Percentiles rank a stretch among this genome's conserved stretches.
Conservation (phyloP, 345 rosid genomes). For the Populus euphratica region DNA sequence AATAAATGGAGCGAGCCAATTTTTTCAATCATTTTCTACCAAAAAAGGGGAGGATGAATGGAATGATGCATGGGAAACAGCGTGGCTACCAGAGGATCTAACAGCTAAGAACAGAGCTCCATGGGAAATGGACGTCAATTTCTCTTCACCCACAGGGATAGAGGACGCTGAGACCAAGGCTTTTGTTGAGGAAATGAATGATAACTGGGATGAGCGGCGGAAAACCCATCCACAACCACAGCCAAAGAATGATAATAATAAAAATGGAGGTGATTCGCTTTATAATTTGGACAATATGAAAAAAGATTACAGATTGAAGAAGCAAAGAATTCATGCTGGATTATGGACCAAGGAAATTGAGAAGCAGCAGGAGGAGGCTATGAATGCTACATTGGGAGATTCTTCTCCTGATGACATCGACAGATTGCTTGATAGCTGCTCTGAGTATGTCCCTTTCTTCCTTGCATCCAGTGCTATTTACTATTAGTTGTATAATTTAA, state of each 20-base stretch:
- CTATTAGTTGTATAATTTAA: neutral
- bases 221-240: slow-evolving; percentile 18
- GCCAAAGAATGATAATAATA: slow-evolving; percentile 17
- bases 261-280: slow-evolving; percentile 28
- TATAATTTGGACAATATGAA: slow-evolving; percentile 81
- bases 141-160: slow-evolving; percentile 43
- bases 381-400: slow-evolving; percentile 48
- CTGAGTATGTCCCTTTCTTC: slow-evolving; percentile 49
- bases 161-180: slow-evolving; percentile 74
- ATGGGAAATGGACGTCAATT: slow-evolving; percentile 78
- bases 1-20: neutral
- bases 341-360: slow-evolving; percentile 91
- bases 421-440: slow-evolving; percentile 73
- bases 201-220: slow-evolving; percentile 77
- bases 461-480: neutral
- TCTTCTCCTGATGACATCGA: slow-evolving; percentile 70
- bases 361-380: slow-evolving; percentile 55
- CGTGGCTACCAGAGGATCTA: slow-evolving; percentile 84
- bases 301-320: slow-evolving; percentile 88
- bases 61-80: slow-evolving; percentile 94
- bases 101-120: slow-evolving; percentile 54
- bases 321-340: slow-evolving; percentile 85
- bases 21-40: slow-evolving; percentile 32
- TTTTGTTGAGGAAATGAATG: slow-evolving; percentile 88
- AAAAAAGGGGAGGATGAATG: slow-evolving; percentile 62